Base-by-base conservation (phyloP, 352 stramenopile genomes). In the Phytophthora rubi region DNA sequence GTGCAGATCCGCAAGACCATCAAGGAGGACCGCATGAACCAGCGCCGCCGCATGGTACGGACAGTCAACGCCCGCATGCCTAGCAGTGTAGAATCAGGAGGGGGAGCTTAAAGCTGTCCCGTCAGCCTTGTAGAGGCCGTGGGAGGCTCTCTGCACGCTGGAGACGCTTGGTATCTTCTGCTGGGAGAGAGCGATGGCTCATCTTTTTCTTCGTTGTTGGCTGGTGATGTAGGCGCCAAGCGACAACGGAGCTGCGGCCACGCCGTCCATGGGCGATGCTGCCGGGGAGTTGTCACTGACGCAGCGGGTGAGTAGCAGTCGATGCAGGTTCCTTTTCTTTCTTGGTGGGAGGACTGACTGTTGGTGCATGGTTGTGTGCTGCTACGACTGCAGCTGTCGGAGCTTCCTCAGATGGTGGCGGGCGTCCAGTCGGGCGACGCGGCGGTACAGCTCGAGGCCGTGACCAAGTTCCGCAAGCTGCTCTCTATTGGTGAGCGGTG, bases 401-500 rank as follows among this genome's bases (percentile, higher is more conserved):
- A 99, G 70, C 79, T 99, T 53, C 96, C 96, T 8, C 80, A 95
- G 59, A 98, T 99, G 93, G 91, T 99, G 18, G 54, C 86, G 53
- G 95, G 95, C 54, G 92, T 99, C 16, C 95, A 98, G 63, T 95
- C 91, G 23, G 84, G 87, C 45, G 97, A 99, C 71, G 86, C 95
- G 6, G 76, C 77, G 3, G 81, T 93, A 30, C 96, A 99, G 72
- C 91, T 98, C n/a, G 94, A 99, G 62, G 96, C 95, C 32, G 98
- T 98, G 37, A 99, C 96, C 55, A 97, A 99, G 75, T 99, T 99
- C 81, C 95, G 98, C 76, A 98, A 99, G 64, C 81, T 99, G 13
- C 84, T 99, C 7, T 99, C 95, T 44, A 99, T 99, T 71, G 93
- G 92, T 97, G 74, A 64, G 75, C 18, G 37, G 44, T 49, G 65